Evolutionary conservation across 306 rosid species (phyloP).

Genomic region (Casuarina glauca): DNA sequence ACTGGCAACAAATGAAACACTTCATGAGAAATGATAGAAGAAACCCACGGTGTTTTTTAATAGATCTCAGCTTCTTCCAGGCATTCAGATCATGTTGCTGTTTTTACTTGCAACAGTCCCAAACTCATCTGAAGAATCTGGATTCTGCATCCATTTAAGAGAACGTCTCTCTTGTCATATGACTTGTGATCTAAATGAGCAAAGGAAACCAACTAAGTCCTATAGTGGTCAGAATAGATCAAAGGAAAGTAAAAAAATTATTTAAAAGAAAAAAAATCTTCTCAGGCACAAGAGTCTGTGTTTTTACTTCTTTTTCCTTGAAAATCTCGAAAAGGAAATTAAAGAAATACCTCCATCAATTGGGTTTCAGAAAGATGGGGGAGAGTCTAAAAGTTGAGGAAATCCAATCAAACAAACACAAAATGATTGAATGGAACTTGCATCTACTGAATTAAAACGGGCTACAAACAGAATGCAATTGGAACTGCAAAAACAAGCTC

Average conservation of each 20-base stretch:
- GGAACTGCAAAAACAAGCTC: too few relatives aligned
- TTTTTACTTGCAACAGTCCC: slow-evolving; percentile 84
- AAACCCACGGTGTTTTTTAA: too few relatives aligned
- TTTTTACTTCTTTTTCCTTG: not conserved
- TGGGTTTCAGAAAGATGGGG: not conserved
- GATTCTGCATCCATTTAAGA: slow-evolving; percentile 59
- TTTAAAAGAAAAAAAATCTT: too few relatives aligned
- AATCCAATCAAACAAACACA: too few relatives aligned
- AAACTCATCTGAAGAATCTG: slow-evolving; percentile 81
- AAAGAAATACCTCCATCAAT: not conserved
- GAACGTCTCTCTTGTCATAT: slow-evolving; percentile 1
- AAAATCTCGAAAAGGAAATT: not conserved
- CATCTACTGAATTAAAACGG: too few relatives aligned
- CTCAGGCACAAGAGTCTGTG: not conserved
- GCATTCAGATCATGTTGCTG: slow-evolving; percentile 85
- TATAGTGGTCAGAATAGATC: slow-evolving; percentile 5
- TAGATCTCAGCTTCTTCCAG: slow-evolving; percentile 41
- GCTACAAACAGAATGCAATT: too few relatives aligned
- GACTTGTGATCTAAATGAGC: not conserved
- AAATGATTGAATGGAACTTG: not conserved
- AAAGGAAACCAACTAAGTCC: too few relatives aligned
- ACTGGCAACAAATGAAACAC: slow-evolving; percentile 43
- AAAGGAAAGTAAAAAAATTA: not conserved
- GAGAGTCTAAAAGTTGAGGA: not conserved
- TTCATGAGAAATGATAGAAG: too few relatives aligned